Evolutionary conservation across 257 asterid species (phyloP).

Genomic region (Solanum commersonii): DNA sequence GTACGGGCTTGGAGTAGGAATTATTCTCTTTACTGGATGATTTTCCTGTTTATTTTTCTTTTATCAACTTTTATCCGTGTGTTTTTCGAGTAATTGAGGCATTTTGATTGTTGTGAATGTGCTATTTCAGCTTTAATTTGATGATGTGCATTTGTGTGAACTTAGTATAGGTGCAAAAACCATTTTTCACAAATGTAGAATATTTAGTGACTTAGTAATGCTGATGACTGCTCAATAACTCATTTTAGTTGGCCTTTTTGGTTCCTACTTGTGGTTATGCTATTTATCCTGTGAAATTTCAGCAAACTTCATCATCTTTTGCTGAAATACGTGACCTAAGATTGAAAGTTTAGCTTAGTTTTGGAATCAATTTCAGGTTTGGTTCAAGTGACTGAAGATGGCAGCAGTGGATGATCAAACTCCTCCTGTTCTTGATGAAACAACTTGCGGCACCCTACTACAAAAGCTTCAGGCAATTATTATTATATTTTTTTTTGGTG

Average conservation of each 20-base stretch:
- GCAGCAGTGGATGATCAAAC: conserved; percentile 52
- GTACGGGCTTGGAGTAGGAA: neutral
- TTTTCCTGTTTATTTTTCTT: neutral
- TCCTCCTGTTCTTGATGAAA: conserved; percentile 34
- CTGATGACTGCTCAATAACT: neutral
- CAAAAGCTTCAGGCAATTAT: conserved; percentile 71
- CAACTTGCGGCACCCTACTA: conserved; percentile 72
- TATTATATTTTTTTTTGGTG: neutral
- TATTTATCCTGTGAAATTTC: neutral
- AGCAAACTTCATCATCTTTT: neutral
- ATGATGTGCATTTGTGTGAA: neutral
- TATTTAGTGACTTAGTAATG: neutral
- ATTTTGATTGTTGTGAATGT: neutral
- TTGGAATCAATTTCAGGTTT: neutral
- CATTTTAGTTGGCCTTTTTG: neutral
- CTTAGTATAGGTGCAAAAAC: neutral
- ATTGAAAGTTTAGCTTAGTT: neutral
- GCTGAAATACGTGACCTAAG: neutral
- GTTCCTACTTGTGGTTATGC: neutral
- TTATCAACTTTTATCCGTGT: neutral
- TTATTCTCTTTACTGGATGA: neutral
- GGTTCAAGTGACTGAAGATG: conserved; percentile 33
- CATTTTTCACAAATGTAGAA: neutral
- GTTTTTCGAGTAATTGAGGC: neutral
- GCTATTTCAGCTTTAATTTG: conserved; percentile 1